Evolutionary conservation across 306 rosid species (phyloP).

Genomic region (Cucurbita moschata): DNA sequence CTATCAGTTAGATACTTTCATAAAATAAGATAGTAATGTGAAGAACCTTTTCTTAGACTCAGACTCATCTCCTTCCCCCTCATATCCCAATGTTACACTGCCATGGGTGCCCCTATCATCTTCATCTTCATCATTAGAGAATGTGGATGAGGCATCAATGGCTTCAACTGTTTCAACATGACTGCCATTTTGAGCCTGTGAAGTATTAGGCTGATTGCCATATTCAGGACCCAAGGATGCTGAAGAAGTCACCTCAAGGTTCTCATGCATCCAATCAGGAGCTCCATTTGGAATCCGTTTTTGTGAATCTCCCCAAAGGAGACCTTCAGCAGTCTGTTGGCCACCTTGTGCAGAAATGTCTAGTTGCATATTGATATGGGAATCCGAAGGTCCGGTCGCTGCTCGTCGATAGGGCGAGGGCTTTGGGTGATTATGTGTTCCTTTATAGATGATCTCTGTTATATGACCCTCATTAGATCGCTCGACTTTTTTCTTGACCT

Average conservation of each 20-base stretch:
- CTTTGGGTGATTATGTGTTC: slow-evolving; percentile 72
- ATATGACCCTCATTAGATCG: slow-evolving; percentile 85
- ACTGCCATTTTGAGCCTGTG: slow-evolving; percentile 54
- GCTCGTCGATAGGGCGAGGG: slow-evolving; percentile 73
- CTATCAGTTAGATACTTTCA: slow-evolving; percentile 7
- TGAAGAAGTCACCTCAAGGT: slow-evolving; percentile 71
- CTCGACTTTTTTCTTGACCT: slow-evolving; percentile 85
- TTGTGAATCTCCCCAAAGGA: slow-evolving; percentile 39
- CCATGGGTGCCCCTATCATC: slow-evolving; percentile 86
- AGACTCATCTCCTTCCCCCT: slow-evolving; percentile 86
- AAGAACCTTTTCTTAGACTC: slow-evolving; percentile 84
- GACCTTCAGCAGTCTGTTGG: slow-evolving; percentile 37
- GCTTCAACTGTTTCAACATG: slow-evolving; percentile 54
- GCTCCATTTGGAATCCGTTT: slow-evolving; percentile 35
- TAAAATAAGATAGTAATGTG: slow-evolving; percentile 10
- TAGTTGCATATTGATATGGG: slow-evolving; percentile 42
- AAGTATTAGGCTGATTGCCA: slow-evolving; percentile 41
- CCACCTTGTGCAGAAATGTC: slow-evolving; percentile 52
- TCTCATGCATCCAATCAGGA: slow-evolving; percentile 57
- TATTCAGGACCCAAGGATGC: slow-evolving; percentile 48
- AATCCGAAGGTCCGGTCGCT: slow-evolving; percentile 41
- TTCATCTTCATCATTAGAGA: slow-evolving; percentile 75
- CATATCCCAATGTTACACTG: slow-evolving; percentile 66
- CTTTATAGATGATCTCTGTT: slow-evolving; percentile 91
- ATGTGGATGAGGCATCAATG: slow-evolving; percentile 73